A percentile compares a stretch with the other conserved stretches of the same genome.
Evolutionary conservation across 116 monocot species (phyloP).

Genomic region (Posidonia oceanica): DNA sequence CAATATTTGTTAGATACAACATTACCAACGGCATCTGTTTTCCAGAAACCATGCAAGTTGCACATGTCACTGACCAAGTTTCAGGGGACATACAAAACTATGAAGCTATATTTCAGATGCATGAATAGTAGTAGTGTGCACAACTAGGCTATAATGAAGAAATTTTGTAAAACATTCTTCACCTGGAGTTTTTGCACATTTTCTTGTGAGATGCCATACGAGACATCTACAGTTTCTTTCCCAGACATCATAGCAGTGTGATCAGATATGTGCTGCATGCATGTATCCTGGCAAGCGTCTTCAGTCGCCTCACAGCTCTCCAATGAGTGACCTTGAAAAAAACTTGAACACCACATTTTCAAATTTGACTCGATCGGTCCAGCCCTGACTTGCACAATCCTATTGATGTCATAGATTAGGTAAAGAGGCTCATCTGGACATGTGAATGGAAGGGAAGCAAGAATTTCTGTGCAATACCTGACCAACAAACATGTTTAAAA

Average conservation of each 20-base stretch:
- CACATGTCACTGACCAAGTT: no score
- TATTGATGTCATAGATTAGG: conserved; percentile 91
- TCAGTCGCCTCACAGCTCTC: conserved; percentile 15
- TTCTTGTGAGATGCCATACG: conserved; percentile 26
- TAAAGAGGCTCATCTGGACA: conserved; percentile 91
- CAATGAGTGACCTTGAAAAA: conserved; percentile 27
- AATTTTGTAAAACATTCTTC: no score
- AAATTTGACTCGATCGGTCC: conserved; percentile 84
- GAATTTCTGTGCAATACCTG: conserved; percentile 92
- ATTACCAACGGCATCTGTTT: no score
- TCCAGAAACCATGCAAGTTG: no score
- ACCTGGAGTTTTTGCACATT: conserved; percentile 56
- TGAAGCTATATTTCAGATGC: no score
- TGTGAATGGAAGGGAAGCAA: conserved; percentile 84
- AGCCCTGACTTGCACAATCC: conserved; percentile 77
- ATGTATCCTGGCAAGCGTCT: conserved; percentile 7
- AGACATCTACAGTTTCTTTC: conserved; percentile 3
- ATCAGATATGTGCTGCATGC: conserved; percentile 7
- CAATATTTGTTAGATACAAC: no score
- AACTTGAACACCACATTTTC: conserved; percentile 72
- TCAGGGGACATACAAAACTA: no score
- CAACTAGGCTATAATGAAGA: no score
- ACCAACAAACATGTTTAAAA: conserved; percentile 1
- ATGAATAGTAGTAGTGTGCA: no score
- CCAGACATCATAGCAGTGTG: conserved; percentile 1